Base-by-base conservation (phyloP, 805 yeast species). In the Saccharomycopsis capsularis region DNA sequence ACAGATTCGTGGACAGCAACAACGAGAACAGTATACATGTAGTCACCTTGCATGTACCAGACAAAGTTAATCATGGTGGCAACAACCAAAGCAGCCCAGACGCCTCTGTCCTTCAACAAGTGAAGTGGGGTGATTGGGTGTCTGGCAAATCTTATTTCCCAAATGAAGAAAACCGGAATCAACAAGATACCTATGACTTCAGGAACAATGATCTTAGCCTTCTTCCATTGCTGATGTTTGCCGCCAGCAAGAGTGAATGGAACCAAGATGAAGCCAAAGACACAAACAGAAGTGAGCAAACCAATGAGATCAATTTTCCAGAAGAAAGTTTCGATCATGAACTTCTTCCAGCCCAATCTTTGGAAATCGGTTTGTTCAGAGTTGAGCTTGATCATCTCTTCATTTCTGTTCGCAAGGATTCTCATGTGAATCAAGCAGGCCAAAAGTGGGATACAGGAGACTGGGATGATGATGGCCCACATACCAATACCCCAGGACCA, bases 191-290 rank as follows among this genome's bases (percentile, higher is more conserved):
- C 93, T 48, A 85, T 60, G 21, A 81, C 85, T 44, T 84, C 64
- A 2, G 90, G 88, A 4, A 73, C 91, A 56, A 85, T 78, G 55
- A 81, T 71, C 41, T 76, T 68, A 18, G 78, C 86, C 51, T 69
- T 67, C 46, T 66, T 59, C 95, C 95, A 85, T 45, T 70, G 68
- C 2, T 66, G 55, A 1, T 59, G 42, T 32, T 64, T 60, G 53
- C 89, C 89, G 54, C 87, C 90, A 13, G 90, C 90, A 27, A 85
- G 63, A 11, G 93, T 84, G 56, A 85, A 71, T 22, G 95, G 93
- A 22, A 78, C 80, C 51, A 85, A 68, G 40, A 85, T 68, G 56
- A 82, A 74, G 37, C 86, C 88, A 22, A 85, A 67, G 2, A 74
- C 70, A 23, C 74, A 74, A 46, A 75, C 69, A 57, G 83, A 60